phyloP scores from a whole-genome alignment of 176 grass and related monocot genomes.

The Dactylis glomerata region DNA sequence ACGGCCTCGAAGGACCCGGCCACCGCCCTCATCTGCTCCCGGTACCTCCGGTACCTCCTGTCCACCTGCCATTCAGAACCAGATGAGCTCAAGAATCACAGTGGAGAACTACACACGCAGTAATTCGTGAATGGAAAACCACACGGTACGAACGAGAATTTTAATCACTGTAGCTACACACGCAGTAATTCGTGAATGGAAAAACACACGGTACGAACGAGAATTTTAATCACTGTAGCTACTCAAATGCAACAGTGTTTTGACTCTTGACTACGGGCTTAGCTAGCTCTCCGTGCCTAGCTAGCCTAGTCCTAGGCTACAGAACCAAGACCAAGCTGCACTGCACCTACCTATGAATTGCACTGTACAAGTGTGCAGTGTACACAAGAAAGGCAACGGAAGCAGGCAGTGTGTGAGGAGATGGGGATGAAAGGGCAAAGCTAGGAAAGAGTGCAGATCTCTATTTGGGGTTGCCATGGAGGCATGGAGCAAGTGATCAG shows the following conservation, averaged over 20 bases:
- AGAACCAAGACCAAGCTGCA: constrained; percentile 11
- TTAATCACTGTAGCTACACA: neutral
- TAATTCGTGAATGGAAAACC: no score
- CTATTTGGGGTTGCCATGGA: constrained; percentile 7
- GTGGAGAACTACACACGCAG: neutral
- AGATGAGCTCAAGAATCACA: neutral
- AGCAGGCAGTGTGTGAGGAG: constrained; percentile 15
- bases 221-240: constrained; percentile 5
- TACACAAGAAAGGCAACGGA: constrained; percentile 21
- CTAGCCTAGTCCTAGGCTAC: neutral
- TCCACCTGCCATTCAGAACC: constrained; percentile 48
- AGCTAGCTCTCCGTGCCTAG: neutral
- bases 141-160: neutral
- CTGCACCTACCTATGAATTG: constrained; percentile 38
- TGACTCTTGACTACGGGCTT: neutral
- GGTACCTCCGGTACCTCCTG: constrained; percentile 74
- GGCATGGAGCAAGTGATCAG: neutral
- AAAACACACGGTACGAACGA: neutral
- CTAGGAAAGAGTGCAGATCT: constrained; percentile 17
- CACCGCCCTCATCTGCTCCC: constrained; percentile 69
- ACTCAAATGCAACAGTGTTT: neutral
- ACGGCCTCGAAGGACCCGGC: constrained; percentile 70
- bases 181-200: no score
- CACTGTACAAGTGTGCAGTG: constrained; percentile 22
- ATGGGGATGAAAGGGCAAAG: constrained; percentile 18